These are phyloP conservation scores for Hamamelis virginiana DNA, from an alignment of 164 flowering plant genomes.

Conservation along the genomic window DNA sequence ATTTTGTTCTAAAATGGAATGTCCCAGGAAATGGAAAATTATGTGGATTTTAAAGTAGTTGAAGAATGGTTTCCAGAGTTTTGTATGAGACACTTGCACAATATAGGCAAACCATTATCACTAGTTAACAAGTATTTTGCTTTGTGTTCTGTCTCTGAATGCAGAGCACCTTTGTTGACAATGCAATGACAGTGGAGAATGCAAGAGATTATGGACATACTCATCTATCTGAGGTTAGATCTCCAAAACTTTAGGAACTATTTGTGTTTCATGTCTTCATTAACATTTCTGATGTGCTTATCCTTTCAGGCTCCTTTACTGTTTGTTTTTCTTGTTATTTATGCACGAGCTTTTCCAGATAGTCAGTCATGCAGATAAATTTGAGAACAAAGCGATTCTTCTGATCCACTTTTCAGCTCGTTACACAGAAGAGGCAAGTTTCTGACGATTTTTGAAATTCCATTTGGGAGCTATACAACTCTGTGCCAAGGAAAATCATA, in stretches of 20 bases:
- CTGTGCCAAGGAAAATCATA: neutral
- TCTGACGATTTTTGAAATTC: neutral
- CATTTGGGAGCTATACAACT: neutral
- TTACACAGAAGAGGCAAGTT: constrained; percentile 47
- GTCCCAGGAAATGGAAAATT: neutral
- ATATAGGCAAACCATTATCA: neutral
- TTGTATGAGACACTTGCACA: neutral
- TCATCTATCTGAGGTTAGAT: constrained; percentile 77
- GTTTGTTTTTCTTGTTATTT: neutral
- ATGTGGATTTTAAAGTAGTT: neutral
- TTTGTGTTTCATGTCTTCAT: neutral
- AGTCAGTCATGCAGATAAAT: constrained; percentile 51
- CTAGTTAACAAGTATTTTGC: neutral
- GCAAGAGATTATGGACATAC: constrained; percentile 96
- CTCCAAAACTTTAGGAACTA: constrained; percentile 1
- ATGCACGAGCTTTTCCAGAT: constrained; percentile 42
- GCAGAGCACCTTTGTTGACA: constrained; percentile 79
- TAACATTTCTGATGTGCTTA: neutral
- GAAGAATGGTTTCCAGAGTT: neutral
- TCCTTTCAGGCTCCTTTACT: neutral
- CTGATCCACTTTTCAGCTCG: constrained; percentile 94
- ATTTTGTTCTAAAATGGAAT: neutral
- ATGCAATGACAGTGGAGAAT: constrained; percentile 52
- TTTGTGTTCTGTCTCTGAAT: constrained; percentile 7
- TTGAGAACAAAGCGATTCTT: constrained; percentile 84